Evolutionary conservation across 2,329 filamentous ascomycete species (phyloP), one percentile per base, ranked within the genome.

Genomic region (Sporothrix pallida): DNA sequence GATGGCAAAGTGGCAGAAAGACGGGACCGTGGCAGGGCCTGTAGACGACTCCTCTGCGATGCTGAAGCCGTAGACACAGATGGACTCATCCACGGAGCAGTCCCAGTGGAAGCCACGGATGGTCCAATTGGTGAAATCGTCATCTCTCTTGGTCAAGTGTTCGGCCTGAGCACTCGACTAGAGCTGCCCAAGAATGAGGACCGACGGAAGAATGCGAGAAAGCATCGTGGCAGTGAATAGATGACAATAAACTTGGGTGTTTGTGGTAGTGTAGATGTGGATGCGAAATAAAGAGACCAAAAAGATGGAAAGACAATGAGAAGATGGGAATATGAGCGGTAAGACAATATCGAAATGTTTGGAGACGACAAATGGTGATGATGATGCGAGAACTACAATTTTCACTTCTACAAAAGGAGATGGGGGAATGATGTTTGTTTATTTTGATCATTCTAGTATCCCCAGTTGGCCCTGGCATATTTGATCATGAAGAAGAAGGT

Each of bases 21-120:
- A 42, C 9, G 70, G 70, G 3, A 52, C 50, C 1, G 63, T 10
- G 2, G 31, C 15, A 12, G 56, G 23, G 2, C 52, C 68, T 13
- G 46, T 50, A 1, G 50, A 17, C 12, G 60, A 8, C 8, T 68
- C 69, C 17, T 78, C 75, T 0, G 71, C 58, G n/a, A 78, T 68
- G 26, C 17, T 72, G 71, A 77, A 76, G 13, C 60, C 73, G 42
- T 78, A 78, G 50, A 72, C 56, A 20, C 77, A 78, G 17, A 67
- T 44, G n/a, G n/a, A 44, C 0, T 44, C 73, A 23, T 77, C 74
- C 0, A 71, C 56, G 2, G 72, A 48, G 46, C 77, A 78, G 56
- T 62, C 73, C 75, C 74, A 76, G 17, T 74, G 70, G 50, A 78
- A 75, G 26, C 72, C 74, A 17, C 69, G 71, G 17, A 77, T 54